phyloP scores from a whole-genome alignment of 2,329 filamentous ascomycete species.

The Cercospora sojina region DNA sequence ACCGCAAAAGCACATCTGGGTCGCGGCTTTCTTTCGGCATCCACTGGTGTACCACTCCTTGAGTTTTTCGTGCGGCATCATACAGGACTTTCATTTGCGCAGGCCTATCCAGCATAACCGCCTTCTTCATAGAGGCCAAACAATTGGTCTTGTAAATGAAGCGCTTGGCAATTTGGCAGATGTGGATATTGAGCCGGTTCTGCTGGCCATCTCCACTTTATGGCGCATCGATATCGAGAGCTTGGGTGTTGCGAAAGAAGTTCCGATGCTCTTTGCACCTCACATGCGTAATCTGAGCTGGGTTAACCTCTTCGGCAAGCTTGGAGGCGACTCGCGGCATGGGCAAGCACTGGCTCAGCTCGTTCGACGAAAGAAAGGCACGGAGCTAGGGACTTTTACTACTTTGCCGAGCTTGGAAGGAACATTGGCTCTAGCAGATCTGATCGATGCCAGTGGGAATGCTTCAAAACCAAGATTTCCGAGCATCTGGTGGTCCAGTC shows the following conservation, averaged over 20 bases:
- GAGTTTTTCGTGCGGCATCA: constrained; percentile 16
- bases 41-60: constrained; percentile 17
- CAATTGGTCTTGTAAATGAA: constrained; percentile 14
- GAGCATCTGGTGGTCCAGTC: constrained; percentile 8
- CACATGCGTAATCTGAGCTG: constrained; percentile 14
- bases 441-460: constrained; percentile 14
- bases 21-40: constrained; percentile 18
- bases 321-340: constrained; percentile 18
- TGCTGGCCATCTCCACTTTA: constrained; percentile 17
- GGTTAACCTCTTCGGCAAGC: constrained; percentile 13
- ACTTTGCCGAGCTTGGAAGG: constrained; percentile 18
- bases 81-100: constrained; percentile 11
- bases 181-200: constrained; percentile 17
- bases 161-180: constrained; percentile 12
- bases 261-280: constrained; percentile 12
- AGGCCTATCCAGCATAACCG: constrained; percentile 9
- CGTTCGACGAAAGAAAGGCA: constrained; percentile 12
- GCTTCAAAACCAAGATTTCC: constrained; percentile 11
- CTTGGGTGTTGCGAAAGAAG: not conserved
- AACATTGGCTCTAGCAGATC: constrained; percentile 13
- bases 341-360: constrained; percentile 13
- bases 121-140: constrained; percentile 13
- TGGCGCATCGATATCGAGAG: constrained; percentile 19
- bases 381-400: constrained; percentile 2
- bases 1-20: constrained; percentile 10